Conservation (phyloP, 768 basidiomycete species). For the Amanita pallidorosea region DNA sequence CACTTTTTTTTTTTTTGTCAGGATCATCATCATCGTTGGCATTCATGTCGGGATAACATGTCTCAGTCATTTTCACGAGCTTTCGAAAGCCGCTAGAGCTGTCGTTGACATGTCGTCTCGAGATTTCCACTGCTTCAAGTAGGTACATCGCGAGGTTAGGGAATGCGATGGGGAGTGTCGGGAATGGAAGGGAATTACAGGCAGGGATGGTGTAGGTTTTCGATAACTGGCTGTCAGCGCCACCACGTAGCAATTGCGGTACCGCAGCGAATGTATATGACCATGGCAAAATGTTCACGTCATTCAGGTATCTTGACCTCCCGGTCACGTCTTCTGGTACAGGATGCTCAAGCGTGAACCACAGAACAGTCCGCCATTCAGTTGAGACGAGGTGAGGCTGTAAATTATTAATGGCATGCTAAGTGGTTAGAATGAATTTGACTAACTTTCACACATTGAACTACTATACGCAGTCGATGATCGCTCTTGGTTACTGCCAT, state of each 20-base stretch:
- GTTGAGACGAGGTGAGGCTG: constrained; percentile 48
- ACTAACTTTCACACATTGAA: constrained; percentile 71
- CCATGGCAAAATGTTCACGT: constrained; percentile 61
- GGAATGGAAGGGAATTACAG: constrained; percentile 47
- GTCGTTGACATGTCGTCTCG: constrained; percentile 50
- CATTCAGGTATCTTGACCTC: constrained; percentile 41
- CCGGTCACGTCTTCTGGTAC: constrained; percentile 34
- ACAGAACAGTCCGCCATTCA: constrained; percentile 68
- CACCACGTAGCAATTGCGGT: constrained; percentile 54
- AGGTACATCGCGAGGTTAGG: constrained; percentile 71
- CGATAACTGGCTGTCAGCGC: constrained; percentile 49
- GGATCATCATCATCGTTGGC: constrained; percentile 18
- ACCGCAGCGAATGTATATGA: constrained; percentile 53
- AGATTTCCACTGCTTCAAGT: constrained; percentile 59
- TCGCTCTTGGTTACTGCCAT: constrained; percentile 44
- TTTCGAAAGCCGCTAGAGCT: constrained; percentile 51
- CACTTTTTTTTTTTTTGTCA: constrained; percentile 33
- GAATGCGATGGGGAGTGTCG: constrained; percentile 63
- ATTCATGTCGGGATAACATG: constrained; percentile 45
- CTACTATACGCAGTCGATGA: constrained; percentile 56
- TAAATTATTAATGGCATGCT: neutral
- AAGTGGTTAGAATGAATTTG: neutral
- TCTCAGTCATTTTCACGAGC: constrained; percentile 59
- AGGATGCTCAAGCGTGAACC: constrained; percentile 68
- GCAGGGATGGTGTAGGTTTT: constrained; percentile 67